These are phyloP conservation scores for Solioccasus polychromus DNA, from an alignment of 768 basidiomycete species.

Conservation along the genomic window DNA sequence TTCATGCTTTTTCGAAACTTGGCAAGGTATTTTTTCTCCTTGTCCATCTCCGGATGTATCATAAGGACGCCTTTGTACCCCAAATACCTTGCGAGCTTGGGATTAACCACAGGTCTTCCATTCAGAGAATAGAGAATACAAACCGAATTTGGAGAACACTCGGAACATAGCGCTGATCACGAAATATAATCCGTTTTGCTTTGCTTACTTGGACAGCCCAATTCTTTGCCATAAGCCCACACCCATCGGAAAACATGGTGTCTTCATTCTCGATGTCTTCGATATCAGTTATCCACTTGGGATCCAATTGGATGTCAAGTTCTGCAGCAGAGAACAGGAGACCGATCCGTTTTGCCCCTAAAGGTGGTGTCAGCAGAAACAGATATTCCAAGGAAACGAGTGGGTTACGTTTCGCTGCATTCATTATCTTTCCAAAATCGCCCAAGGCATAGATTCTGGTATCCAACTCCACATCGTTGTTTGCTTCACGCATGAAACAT, in stretches of 20 bases:
- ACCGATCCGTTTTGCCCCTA: conserved; percentile 69
- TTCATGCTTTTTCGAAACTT: conserved; percentile 70
- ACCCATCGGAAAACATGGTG: conserved; percentile 66
- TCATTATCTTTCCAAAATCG: conserved; percentile 60
- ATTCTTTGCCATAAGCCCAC: conserved; percentile 56
- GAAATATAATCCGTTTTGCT: conserved; percentile 52
- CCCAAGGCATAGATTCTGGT: conserved; percentile 54
- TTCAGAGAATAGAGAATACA: neutral
- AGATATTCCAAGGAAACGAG: conserved; percentile 1
- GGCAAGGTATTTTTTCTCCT: conserved; percentile 42
- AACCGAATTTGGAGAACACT: conserved; percentile 64
- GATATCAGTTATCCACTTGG: conserved; percentile 49
- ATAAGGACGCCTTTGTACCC: conserved; percentile 73
- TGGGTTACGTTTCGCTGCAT: conserved; percentile 53
- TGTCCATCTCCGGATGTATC: conserved; percentile 60
- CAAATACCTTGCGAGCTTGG: conserved; percentile 44
- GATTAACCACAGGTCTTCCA: neutral
- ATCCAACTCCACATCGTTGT: conserved; percentile 55
- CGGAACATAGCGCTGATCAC: conserved; percentile 56
- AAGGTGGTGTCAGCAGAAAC: neutral
- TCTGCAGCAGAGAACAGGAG: conserved; percentile 64
- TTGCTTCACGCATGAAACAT: conserved; percentile 59
- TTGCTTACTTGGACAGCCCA: conserved; percentile 53
- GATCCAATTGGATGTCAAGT: conserved; percentile 54
- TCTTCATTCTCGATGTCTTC: conserved; percentile 55